Evolutionary conservation across 139 green algal genomes (phyloP).

Genomic region (Chlamydomonas incerta): DNA sequence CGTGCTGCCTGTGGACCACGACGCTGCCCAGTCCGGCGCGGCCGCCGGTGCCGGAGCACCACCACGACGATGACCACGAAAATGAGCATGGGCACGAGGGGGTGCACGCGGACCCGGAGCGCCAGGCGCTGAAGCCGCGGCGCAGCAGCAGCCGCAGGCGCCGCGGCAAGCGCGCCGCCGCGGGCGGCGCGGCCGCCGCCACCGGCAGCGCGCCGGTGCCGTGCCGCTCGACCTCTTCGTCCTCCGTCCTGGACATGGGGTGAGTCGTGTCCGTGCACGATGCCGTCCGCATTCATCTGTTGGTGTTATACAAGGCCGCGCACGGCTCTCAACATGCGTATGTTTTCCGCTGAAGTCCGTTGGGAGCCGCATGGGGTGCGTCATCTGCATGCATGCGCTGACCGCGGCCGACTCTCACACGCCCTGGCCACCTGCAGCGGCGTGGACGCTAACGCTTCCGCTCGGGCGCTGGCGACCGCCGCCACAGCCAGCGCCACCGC

Average conservation of each 20-base stretch:
- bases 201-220: background rate
- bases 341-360: too few species aligned
- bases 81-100: background rate
- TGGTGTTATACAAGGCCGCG: too few species aligned
- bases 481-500: background rate
- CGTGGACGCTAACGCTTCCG: background rate
- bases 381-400: too few species aligned
- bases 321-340: too few species aligned
- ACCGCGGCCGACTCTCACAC: too few species aligned
- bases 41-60: background rate
- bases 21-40: conserved; percentile 8
- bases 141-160: too few species aligned
- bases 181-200: too few species aligned
- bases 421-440: conserved; percentile 10
- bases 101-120: background rate
- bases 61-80: background rate
- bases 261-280: too few species aligned
- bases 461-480: background rate
- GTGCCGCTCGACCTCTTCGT: background rate
- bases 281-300: too few species aligned
- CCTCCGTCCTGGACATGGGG: background rate
- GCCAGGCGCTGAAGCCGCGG: too few species aligned
- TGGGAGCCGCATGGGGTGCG: too few species aligned
- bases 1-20: conserved; percentile 1
- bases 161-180: too few species aligned